Base-by-base conservation (phyloP, 768 basidiomycete species). In the Boletus sensibilis region DNA sequence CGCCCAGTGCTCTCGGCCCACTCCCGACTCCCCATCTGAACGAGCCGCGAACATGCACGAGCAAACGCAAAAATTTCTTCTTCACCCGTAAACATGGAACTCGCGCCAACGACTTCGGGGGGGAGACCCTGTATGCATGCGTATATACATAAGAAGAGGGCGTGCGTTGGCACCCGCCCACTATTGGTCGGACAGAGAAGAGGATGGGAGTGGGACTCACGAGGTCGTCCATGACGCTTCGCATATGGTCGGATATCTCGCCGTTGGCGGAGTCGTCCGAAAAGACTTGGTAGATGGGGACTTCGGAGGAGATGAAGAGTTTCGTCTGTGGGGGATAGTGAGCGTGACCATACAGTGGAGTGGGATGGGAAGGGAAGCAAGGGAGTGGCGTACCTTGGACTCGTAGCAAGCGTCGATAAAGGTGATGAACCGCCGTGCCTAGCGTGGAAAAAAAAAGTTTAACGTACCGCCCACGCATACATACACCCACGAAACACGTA, bases 11-110 rank as follows among this genome's bases (percentile, higher is more conserved):
- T 75, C 68, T 82, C 81, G 3, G 81, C 81, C 93, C 93, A 96
- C 62, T 94, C 90, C 63, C 80, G 87, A 68, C 91, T 94, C 16
- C 94, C 92, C 92, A 93, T 93, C 70, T 93, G 84, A 43, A 92
- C 88, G 18, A 93, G 76, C 42, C 92, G 80, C 23, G 90, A 92
- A 67, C 91, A 93, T 20, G 95, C 95, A 35, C 97, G 83, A 12
- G 94, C 94, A 71, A 98, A 99, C 0, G 97, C 97, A 68, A 99
- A 99, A 0, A 98, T 70, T 72, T 98, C 97, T 71, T 98, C 97
- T 66, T 98, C 95, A 4, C 96, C 95, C 0, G 88, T 88, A 68
- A 98, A 98, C 77, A 99, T 90, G 41, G 93, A 88, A 58, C 89
- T 92, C 2, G 79, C 77, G 34, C 93, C 91, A 18, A 96, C 88